phyloP scores from a whole-genome alignment of 129 eudicot genomes.

The Heracleum sosnowskyi region DNA sequence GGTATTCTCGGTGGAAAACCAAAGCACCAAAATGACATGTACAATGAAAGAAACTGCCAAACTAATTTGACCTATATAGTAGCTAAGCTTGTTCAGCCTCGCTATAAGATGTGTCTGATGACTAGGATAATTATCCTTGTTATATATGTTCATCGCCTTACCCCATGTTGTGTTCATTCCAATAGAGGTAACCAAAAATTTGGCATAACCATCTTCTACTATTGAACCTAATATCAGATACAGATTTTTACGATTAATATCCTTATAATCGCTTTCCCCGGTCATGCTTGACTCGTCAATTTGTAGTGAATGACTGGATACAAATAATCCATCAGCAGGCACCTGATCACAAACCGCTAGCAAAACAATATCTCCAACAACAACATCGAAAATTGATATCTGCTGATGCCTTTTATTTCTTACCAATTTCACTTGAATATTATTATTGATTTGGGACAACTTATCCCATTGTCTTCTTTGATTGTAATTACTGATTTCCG shows the following conservation, averaged over 20 bases:
- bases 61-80: too few relatives aligned
- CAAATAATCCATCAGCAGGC: conserved; percentile 36
- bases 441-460: conserved; percentile 23
- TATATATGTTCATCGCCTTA: too few relatives aligned
- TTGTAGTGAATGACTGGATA: conserved; percentile 31
- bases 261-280: conserved; percentile 26
- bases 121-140: too few relatives aligned
- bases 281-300: conserved; percentile 43
- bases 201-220: too few relatives aligned
- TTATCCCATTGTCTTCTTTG: conserved; percentile 37
- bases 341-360: not conserved
- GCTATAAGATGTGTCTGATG: too few relatives aligned
- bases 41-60: too few relatives aligned
- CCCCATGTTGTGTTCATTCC: conserved; percentile 23
- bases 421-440: conserved; percentile 32
- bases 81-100: too few relatives aligned
- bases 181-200: conserved; percentile 34
- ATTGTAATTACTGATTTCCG: conserved; percentile 31
- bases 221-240: conserved; percentile 32
- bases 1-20: too few relatives aligned
- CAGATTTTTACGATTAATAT: conserved; percentile 21
- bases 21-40: too few relatives aligned
- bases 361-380: not conserved
- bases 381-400: conserved; percentile 28
- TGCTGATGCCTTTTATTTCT: conserved; percentile 27